A percentile compares a stretch with the other conserved stretches of the same genome.
phyloP scores from a whole-genome alignment of 2,329 filamentous ascomycete genomes.

The Neurospora crassa region DNA sequence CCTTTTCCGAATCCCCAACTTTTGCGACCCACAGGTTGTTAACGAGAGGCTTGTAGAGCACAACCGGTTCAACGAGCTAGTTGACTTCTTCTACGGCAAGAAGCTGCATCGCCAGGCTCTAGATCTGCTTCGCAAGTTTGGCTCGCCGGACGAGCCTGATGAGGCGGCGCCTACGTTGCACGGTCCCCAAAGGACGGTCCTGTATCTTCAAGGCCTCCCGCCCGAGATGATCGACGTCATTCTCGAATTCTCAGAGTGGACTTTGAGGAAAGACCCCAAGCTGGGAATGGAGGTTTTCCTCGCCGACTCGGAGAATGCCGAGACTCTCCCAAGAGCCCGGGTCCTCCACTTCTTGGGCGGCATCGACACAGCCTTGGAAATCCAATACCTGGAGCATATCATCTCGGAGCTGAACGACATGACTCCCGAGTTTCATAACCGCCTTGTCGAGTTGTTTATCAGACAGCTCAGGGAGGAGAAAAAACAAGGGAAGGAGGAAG shows the following conservation, averaged over 20 bases:
- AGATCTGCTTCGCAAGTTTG: conserved; percentile 73
- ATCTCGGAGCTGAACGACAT: conserved; percentile 78
- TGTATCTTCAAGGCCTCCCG: conserved; percentile 81
- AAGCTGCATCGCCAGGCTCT: conserved; percentile 82
- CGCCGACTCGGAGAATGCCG: conserved; percentile 89
- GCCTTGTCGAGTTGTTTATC: conserved; percentile 59
- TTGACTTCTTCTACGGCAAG: conserved; percentile 97
- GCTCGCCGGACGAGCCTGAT: conserved; percentile 45
- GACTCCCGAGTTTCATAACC: conserved; percentile 80
- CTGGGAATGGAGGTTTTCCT: conserved; percentile 89
- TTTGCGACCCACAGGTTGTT: conserved; percentile 91
- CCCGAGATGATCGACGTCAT: conserved; percentile 85
- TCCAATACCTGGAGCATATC: conserved; percentile 81
- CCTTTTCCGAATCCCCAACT: conserved; percentile 91
- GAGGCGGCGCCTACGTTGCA: conserved; percentile 50
- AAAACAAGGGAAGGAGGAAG: conserved; percentile 29
- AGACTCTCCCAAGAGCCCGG: conserved; percentile 68
- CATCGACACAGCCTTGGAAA: conserved; percentile 62
- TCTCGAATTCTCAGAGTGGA: conserved; percentile 86
- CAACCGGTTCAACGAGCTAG: conserved; percentile 81
- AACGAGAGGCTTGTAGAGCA: conserved; percentile 86
- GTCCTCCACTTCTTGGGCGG: conserved; percentile 66
- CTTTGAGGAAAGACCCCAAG: conserved; percentile 59
- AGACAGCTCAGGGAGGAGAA: conserved; percentile 43
- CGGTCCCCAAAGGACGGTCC: conserved; percentile 75